Evolutionary conservation across 164 flowering plant genomes (phyloP).

Genomic region (Paratinospora sagittata): DNA sequence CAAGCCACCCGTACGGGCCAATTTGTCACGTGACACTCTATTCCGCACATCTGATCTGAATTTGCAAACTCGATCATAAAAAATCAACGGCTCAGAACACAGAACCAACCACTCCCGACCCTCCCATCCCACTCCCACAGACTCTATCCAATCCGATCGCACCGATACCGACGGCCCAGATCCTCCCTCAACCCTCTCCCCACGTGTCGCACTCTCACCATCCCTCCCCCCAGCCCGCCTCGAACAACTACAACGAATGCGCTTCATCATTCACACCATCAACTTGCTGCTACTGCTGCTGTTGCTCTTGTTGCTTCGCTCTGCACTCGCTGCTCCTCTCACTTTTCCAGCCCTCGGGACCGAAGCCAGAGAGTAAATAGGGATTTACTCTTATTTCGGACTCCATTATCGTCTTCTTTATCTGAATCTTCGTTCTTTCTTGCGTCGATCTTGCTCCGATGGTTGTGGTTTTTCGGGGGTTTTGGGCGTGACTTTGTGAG

Average conservation of each 20-base stretch:
- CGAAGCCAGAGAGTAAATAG: too few relatives aligned
- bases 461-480: background rate
- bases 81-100: background rate
- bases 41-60: background rate
- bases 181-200: background rate
- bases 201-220: slow-evolving; percentile 18
- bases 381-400: background rate
- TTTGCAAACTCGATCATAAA: background rate
- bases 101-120: background rate
- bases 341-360: too few relatives aligned
- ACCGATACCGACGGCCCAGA: slow-evolving; percentile 7
- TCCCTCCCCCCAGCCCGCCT: slow-evolving; percentile 20
- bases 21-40: background rate
- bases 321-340: background rate
- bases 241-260: slow-evolving; percentile 22
- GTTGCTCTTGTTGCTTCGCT: slow-evolving; percentile 6
- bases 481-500: background rate
- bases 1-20: background rate
- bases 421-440: background rate
- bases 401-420: background rate
- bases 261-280: slow-evolving; percentile 10
- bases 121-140: too few relatives aligned
- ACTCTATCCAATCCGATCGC: too few relatives aligned
- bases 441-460: background rate
- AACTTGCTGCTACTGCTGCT: background rate